Base-by-base conservation (phyloP, 2,329 filamentous ascomycete genomes). In the Madurella mycetomatis region DNA sequence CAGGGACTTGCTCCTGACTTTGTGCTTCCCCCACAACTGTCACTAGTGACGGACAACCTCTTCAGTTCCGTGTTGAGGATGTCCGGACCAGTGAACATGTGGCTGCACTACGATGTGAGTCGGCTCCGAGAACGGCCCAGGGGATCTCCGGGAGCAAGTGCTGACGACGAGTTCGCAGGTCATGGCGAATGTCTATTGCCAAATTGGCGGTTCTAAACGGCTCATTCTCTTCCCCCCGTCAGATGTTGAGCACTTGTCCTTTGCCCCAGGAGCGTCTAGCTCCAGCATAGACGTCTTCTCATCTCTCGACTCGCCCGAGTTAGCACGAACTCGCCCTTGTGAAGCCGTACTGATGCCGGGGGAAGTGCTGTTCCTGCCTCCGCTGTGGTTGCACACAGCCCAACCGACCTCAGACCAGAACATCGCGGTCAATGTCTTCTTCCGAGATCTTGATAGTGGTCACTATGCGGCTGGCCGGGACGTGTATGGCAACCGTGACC, bases 361-460 rank as follows among this genome's bases (percentile, higher is more conserved):
- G 1, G 90, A 95, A 54, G 78, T 92, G 2, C 72, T 96, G 9
- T 92, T 88, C 68, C 78, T 96, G 31, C 91, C 91, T 0, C 83
- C 89, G 0, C 78, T 94, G 62, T 96, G 92, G 91, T 77, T 89
- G 12, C 92, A 96, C 69, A 86, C 90, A 0, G 86, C 85, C 1
- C 77, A 79, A 0, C 84, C 86, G 1, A 75, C 70, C 1, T 72
- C 79, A 8, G 67, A 74, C 43, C 68, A 83, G 56, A 91, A 88
- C 62, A 76, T 95, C 8, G 89, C 89, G 1, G 85, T 96, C n/a
- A 96, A 96, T 67, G 81, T 92, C 30, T 96, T 96, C 74, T 96
- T 95, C 72, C 83, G 84, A 42, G 86, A 85, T 57, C 74, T 94
- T 9, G 73, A 83, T 2, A 73, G 68, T 2, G 83, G 81, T 1